Evolutionary conservation across 768 basidiomycete species (phyloP).

Genomic region (Leccinum barrowsii): DNA sequence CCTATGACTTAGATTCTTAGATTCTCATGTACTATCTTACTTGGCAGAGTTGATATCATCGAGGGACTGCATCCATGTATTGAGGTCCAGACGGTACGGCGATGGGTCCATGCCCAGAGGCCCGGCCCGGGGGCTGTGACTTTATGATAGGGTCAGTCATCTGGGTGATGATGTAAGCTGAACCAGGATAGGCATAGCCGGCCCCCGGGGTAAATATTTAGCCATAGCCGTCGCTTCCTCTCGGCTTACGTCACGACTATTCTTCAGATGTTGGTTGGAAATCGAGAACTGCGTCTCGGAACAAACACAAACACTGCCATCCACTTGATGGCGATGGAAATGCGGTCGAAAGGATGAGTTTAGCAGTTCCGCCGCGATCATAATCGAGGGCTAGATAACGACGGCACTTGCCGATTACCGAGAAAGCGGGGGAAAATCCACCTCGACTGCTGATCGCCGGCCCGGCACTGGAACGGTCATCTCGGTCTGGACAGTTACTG

Average conservation of each 20-base stretch:
- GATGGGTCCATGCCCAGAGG: no score
- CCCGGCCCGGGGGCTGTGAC: no score
- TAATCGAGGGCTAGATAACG: neutral
- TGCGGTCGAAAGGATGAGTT: neutral
- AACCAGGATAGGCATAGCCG: neutral
- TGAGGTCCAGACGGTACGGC: no score
- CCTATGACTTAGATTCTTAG: no score
- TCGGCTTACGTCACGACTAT: neutral
- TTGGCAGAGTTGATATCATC: no score
- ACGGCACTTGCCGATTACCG: neutral
- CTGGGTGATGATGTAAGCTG: neutral
- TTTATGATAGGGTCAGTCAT: neutral
- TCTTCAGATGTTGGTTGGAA: neutral
- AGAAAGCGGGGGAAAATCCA: neutral
- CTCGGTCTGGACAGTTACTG: neutral
- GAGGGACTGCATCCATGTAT: no score
- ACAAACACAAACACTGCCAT: neutral
- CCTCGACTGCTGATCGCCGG: neutral
- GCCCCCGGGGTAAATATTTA: neutral
- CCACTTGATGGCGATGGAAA: neutral
- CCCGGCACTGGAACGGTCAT: neutral
- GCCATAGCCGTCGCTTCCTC: neutral
- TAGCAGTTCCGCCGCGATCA: neutral
- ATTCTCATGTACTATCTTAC: no score
- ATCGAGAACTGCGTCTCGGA: neutral